phyloP scores from a whole-genome alignment of 495 filamentous ascomycete genomes.

The Xylaria grammica region DNA sequence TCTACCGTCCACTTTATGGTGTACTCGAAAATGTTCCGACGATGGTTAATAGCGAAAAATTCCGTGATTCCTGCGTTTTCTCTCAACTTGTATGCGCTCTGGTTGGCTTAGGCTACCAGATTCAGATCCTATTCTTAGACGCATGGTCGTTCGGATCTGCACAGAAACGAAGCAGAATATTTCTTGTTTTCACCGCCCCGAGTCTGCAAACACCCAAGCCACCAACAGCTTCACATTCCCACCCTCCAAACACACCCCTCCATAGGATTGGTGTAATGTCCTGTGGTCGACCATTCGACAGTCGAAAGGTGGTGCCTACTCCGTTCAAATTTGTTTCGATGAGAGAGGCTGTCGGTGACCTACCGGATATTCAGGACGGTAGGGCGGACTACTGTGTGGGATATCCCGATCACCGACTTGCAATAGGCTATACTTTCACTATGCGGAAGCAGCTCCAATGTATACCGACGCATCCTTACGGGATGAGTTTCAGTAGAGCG shows the following conservation, averaged over 20 bases:
- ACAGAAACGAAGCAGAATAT: slow-evolving; percentile 67
- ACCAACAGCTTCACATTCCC: slow-evolving; percentile 66
- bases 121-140: slow-evolving; percentile 65
- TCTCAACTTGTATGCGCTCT: slow-evolving; percentile 71
- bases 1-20: slow-evolving; percentile 73
- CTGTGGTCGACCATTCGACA: slow-evolving; percentile 64
- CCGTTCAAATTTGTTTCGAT: slow-evolving; percentile 62
- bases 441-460: slow-evolving; percentile 40
- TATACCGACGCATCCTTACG: slow-evolving; percentile 52
- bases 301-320: slow-evolving; percentile 53
- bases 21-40: slow-evolving; percentile 73
- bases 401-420: slow-evolving; percentile 68
- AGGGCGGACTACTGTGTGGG: slow-evolving; percentile 58
- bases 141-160: slow-evolving; percentile 70
- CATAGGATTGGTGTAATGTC: slow-evolving; percentile 61
- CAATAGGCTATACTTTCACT: slow-evolving; percentile 35
- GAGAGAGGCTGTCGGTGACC: slow-evolving; percentile 56
- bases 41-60: slow-evolving; percentile 55
- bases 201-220: slow-evolving; percentile 56
- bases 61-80: slow-evolving; percentile 62
- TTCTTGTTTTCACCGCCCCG: slow-evolving; percentile 69
- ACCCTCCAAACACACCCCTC: slow-evolving; percentile 40
- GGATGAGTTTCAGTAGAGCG: slow-evolving; percentile 52
- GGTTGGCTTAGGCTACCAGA: slow-evolving; percentile 76
- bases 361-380: slow-evolving; percentile 64